Evolutionary conservation across 2,329 filamentous ascomycete species (phyloP), one percentile per base, ranked within the genome.

Genomic region (Fusarium nisikadoi): DNA sequence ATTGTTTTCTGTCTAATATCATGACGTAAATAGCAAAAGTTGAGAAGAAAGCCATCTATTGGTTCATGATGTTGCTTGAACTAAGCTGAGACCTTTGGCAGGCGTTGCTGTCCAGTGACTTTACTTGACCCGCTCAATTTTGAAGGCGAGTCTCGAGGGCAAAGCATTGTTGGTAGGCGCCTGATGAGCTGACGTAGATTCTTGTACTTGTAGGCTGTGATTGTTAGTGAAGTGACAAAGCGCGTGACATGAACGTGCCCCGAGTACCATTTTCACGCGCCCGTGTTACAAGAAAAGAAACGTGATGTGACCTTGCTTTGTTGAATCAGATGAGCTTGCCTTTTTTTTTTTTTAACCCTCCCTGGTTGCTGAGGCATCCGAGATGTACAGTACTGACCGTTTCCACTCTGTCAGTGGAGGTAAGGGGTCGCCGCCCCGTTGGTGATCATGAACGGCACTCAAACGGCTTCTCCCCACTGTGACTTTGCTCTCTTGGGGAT

Each of bases 301-400:
- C 55, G 61, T 67, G 71, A 73, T 62, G 68, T 68, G 75, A 67
- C 65, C 62, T 58, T 70, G 65, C 55, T 73, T 69, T 65, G 58
- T 62, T 56, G 27, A 68, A 71, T 73, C 66, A 64, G 42, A 69
- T 71, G 71, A 68, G 66, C 62, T 46, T 27, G 20, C 38, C 46
- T 43, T 43, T 60, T 65, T 50, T 43, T 43, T 58, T 65, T 50
- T 43, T 35, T 46, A 23, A 33, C 11, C 20, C 38, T 39, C 47
- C 27, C 31, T 68, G 68, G 74, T 77, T 77, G 75, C 75, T 75
- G 70, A 77, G 75, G 75, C 75, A 75, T 73, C 66, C 70, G 59
- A 45, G 63, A 57, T 29, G 58, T 65, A 35, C 52, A 45, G 39
- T 19, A 46, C 33, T 27, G 33, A 39, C 35, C 29, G 65, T 68